These are phyloP conservation scores for Diaporthe sp. DNA, from an alignment of 2,329 filamentous ascomycete genomes.

Conservation along the genomic window DNA sequence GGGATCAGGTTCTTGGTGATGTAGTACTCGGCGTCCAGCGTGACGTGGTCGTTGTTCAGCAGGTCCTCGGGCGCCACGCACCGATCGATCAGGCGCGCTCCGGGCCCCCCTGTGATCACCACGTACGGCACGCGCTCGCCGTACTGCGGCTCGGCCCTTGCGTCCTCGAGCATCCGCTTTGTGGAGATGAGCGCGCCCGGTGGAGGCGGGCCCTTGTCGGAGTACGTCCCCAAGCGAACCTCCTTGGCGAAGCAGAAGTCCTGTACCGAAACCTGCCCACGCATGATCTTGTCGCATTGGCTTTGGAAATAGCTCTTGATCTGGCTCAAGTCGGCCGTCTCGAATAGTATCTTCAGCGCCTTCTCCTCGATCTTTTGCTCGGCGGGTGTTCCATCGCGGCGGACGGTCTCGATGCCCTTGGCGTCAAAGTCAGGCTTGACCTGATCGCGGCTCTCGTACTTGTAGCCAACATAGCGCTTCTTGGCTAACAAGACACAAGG, in stretches of 20 bases:
- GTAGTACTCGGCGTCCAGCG: slow-evolving; percentile 96
- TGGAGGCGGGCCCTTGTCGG: slow-evolving; percentile 82
- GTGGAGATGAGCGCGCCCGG: slow-evolving; percentile 92
- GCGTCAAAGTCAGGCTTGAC: slow-evolving; percentile 91
- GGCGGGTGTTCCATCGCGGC: slow-evolving; percentile 92
- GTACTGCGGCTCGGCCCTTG: slow-evolving; percentile 90
- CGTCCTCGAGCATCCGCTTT: slow-evolving; percentile 87
- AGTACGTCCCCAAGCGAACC: slow-evolving; percentile 91
- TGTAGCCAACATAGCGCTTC: slow-evolving; percentile 98
- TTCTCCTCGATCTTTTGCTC: slow-evolving; percentile 98
- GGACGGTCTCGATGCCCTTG: slow-evolving; percentile 97
- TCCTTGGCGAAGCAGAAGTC: slow-evolving; percentile 97
- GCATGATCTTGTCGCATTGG: slow-evolving; percentile 94
- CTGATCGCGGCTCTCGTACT: slow-evolving; percentile 87
- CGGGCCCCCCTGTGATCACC: slow-evolving; percentile 89
- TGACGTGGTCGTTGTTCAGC: slow-evolving; percentile 80
- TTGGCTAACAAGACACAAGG: slow-evolving; percentile 95
- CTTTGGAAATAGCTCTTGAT: slow-evolving; percentile 92
- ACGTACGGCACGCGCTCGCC: slow-evolving; percentile 97
- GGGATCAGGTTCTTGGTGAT: slow-evolving; percentile 96
- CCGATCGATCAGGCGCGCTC: slow-evolving; percentile 87
- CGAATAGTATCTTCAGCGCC: slow-evolving; percentile 88
- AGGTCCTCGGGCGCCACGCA: slow-evolving; percentile 90
- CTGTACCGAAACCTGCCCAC: slow-evolving; percentile 87
- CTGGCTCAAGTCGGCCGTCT: slow-evolving; percentile 88